Base-by-base conservation (phyloP, 1,284 basidiomycete genomes). In the Ceratobasidium sp. region DNA sequence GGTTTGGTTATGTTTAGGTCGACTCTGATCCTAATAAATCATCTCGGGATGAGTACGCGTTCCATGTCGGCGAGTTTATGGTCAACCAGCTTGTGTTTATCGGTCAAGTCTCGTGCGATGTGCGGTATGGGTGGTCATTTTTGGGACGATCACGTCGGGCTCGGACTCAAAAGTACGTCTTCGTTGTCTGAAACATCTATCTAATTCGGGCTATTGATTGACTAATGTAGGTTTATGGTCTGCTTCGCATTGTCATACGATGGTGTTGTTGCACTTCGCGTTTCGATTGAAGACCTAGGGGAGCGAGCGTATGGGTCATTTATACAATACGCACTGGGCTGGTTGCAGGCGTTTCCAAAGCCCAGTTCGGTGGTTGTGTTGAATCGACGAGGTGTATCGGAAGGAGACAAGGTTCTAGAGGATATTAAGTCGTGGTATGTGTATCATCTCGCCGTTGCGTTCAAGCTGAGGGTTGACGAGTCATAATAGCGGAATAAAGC, bases 81-180 rank as follows among this genome's bases (percentile, higher is more conserved):
- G 26, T 46, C 23, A 26, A 52, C 12, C 65, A 67, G 17, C 65
- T 67, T 15, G 48, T 67, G 23, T 67, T 67, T 52, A 40, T 67
- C 33, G 65, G 46, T 44, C 65, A 67, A n/a, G n/a, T 67, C 33
- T 42, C 65, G 48, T 67, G 65, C 46, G 26, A 67, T 26, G 26
- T 67, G 20, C 65, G 20, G 15, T 67, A 67, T 10, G 65, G 65
- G 6, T 67, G 65, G 65, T 67, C 65, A 10, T 33, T 23, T 52
- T 40, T 50, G 17, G 65, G 65, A 17, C 46, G 65, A 10, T 38
- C 23, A 6, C 46, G 65, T 50, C 65, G 65, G 20, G 15, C 65
- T 17, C 44, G 46, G 15, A 28, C 26, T 52, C 65, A 67, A 52
- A 50, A 52, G 65, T 67, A 15, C 4, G 62, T n/a, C 17, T 38